phyloP scores from a whole-genome alignment of 306 rosid genomes.

The Dicorynia guianensis region DNA sequence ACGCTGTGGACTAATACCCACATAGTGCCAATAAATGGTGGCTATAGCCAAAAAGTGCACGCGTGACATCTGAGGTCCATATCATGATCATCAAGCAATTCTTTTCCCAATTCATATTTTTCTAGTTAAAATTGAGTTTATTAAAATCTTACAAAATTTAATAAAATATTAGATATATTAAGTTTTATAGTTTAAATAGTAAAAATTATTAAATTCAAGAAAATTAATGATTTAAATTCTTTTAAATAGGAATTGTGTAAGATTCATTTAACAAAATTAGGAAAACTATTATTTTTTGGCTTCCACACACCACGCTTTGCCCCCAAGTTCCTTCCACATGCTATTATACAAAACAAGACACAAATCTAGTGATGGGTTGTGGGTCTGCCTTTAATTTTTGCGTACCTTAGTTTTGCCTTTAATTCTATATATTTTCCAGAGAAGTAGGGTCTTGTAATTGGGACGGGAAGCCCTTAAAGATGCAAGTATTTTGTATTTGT shows the following conservation, averaged over 20 bases:
- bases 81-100: background rate
- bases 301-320: conserved; percentile 49
- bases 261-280: conserved; percentile 62
- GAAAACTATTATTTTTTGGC: conserved; percentile 49
- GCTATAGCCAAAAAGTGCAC: conserved; percentile 22
- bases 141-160: no score
- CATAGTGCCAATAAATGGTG: conserved; percentile 16
- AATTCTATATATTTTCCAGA: background rate
- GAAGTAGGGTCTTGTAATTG: conserved; percentile 38
- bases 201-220: no score
- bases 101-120: no score
- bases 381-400: background rate
- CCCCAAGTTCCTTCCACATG: conserved; percentile 48
- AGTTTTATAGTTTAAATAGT: no score
- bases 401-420: background rate
- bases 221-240: background rate
- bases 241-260: conserved; percentile 51
- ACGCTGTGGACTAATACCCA: background rate
- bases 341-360: conserved; percentile 31
- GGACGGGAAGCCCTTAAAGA: background rate
- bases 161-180: no score
- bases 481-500: no score
- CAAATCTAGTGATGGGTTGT: conserved; percentile 45
- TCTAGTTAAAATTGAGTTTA: no score
- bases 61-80: background rate